A percentile compares a stretch with the other conserved stretches of the same genome.
These are phyloP conservation scores for Drechslerella dactyloides DNA, from an alignment of 2,329 filamentous ascomycete genomes.

Conservation along the genomic window DNA sequence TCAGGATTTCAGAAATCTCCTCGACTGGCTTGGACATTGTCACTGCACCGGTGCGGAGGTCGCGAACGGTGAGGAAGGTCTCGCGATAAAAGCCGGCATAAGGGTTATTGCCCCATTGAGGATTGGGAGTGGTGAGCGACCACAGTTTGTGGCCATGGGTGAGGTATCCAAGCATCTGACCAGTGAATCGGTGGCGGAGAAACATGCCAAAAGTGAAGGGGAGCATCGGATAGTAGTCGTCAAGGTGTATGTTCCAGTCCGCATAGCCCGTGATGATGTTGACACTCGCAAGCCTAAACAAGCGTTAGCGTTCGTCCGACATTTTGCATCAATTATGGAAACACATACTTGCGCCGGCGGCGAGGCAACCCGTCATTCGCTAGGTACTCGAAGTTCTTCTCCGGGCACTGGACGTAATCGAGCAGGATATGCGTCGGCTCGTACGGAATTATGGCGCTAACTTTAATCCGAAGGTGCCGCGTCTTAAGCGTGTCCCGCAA, in stretches of 20 bases:
- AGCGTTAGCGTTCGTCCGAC: neutral
- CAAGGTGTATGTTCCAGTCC: conserved; percentile 38
- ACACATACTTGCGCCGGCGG: too few relatives aligned
- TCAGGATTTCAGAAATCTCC: conserved; percentile 19
- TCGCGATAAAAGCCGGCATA: neutral
- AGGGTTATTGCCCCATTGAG: neutral
- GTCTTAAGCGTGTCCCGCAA: conserved; percentile 38
- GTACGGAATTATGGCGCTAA: conserved; percentile 33
- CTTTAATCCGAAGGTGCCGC: conserved; percentile 23
- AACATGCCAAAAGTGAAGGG: conserved; percentile 18
- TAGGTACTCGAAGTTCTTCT: neutral
- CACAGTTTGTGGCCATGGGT: conserved; percentile 19
- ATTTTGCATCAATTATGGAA: too few relatives aligned
- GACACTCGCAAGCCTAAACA: conserved; percentile 34
- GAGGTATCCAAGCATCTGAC: conserved; percentile 26
- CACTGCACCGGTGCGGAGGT: conserved; percentile 23
- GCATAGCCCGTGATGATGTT: conserved; percentile 46
- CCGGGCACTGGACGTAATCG: conserved; percentile 35
- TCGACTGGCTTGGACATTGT: conserved; percentile 14
- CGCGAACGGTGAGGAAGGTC: conserved; percentile 33
- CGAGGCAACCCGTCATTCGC: too few relatives aligned
- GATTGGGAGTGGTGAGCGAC: conserved; percentile 31
- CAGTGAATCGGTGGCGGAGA: conserved; percentile 32
- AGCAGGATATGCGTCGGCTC: conserved; percentile 30
- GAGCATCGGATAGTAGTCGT: conserved; percentile 28